phyloP scores from a whole-genome alignment of 192 early-diverging fungal species.

The Piromyces finnis region DNA sequence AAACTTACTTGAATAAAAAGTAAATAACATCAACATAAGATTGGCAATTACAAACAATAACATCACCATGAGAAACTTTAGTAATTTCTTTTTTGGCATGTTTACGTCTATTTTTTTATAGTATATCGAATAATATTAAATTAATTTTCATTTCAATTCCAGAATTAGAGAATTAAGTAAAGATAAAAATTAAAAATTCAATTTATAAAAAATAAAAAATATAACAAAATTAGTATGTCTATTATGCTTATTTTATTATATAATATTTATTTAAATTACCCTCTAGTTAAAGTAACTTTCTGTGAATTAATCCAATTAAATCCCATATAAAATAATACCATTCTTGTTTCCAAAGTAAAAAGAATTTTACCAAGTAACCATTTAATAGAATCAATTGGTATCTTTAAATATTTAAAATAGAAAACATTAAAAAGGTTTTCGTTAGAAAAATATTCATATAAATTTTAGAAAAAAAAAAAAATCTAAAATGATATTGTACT shows the following conservation, averaged over 20 bases:
- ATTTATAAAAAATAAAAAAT: too few species aligned
- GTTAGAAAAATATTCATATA: too few species aligned
- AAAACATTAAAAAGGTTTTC: neutral
- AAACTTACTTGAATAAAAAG: constrained; percentile 36
- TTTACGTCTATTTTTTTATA: constrained; percentile 1
- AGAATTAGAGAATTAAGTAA: too few species aligned
- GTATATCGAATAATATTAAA: too few species aligned
- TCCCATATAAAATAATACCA: constrained; percentile 47
- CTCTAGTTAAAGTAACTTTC: constrained; percentile 38
- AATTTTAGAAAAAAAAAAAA: too few species aligned
- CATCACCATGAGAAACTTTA: constrained; percentile 37
- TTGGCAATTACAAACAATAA: constrained; percentile 63
- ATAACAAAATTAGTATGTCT: too few species aligned
- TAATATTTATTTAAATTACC: constrained; percentile 36
- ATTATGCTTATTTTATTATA: too few species aligned
- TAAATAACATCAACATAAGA: constrained; percentile 75
- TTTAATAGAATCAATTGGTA: neutral
- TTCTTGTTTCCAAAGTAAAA: constrained; percentile 11
- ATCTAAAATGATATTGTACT: neutral
- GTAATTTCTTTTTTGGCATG: constrained; percentile 5
- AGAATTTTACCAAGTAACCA: neutral
- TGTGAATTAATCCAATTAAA: constrained; percentile 53
- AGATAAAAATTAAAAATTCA: too few species aligned
- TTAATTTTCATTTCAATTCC: too few species aligned
- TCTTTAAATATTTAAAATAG: constrained; percentile 1